A percentile compares a stretch with the other conserved stretches of the same genome.
Evolutionary conservation across 371 early-diverging fungal genomes (phyloP).

Genomic region (Mortierella sp.): DNA sequence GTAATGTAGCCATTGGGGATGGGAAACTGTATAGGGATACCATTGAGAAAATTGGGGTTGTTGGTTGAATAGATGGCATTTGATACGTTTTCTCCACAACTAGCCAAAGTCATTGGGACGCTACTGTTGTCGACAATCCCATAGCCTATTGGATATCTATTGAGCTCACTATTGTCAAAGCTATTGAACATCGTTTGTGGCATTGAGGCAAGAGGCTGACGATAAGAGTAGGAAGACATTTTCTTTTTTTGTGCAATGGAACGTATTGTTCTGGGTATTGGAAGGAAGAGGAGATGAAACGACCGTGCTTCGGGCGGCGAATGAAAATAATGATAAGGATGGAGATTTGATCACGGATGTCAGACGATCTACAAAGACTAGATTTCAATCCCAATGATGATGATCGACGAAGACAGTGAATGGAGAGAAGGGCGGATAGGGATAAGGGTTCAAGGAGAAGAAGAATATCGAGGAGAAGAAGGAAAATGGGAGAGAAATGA

Average conservation of each 20-base stretch:
- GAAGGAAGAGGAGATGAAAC: slow-evolving; percentile 7
- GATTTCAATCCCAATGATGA: background rate
- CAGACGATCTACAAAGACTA: background rate
- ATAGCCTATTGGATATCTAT: slow-evolving; percentile 18
- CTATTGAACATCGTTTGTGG: background rate
- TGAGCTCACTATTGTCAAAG: slow-evolving; percentile 8
- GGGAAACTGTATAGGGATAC: background rate
- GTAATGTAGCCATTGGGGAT: background rate
- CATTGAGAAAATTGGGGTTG: background rate
- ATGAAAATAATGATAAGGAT: background rate
- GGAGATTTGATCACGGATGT: background rate
- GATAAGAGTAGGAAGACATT: slow-evolving; percentile 7
- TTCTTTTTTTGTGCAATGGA: background rate
- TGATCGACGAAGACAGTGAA: background rate
- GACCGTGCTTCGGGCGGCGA: slow-evolving; percentile 2
- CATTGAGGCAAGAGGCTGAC: slow-evolving; percentile 7
- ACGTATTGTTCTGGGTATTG: background rate
- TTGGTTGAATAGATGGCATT: background rate
- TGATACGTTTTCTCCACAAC: background rate
- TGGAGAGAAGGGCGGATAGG: background rate
- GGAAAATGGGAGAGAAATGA: background rate
- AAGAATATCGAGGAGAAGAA: background rate
- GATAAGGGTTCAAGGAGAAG: slow-evolving; percentile 15
- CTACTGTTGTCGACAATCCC: background rate
- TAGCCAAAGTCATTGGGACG: background rate